These are phyloP conservation scores for Colletotrichum echinochloae DNA, from an alignment of 2,329 filamentous ascomycete genomes.

Conservation along the genomic window DNA sequence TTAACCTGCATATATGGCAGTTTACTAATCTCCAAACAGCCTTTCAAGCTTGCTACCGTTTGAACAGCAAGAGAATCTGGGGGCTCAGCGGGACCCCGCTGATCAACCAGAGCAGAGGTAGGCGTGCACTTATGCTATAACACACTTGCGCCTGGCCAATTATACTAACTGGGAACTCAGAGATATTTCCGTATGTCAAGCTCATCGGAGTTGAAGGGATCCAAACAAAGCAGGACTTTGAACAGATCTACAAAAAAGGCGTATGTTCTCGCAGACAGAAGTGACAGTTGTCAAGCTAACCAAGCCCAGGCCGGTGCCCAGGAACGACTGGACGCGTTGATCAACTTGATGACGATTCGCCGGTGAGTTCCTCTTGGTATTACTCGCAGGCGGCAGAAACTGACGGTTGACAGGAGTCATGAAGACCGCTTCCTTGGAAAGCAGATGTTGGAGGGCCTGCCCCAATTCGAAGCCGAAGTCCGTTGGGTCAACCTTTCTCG, in stretches of 20 bases:
- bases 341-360: neutral
- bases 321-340: neutral
- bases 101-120: neutral
- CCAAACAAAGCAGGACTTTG: neutral
- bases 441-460: neutral
- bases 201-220: neutral
- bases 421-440: neutral
- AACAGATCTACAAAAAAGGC: neutral
- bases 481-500: neutral
- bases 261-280: neutral
- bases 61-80: neutral
- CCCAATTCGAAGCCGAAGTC: neutral
- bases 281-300: neutral
- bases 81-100: neutral
- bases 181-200: neutral
- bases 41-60: neutral
- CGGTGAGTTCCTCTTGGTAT: neutral
- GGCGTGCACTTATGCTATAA: too few species aligned
- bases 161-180: neutral
- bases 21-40: neutral
- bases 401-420: neutral
- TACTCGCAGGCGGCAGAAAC: neutral
- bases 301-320: neutral
- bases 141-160: fast-evolving
- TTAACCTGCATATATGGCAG: too few species aligned